Evolutionary conservation across 495 filamentous ascomycete species (phyloP), one percentile per base, ranked within the genome.

Genomic region (Penicillium simplicissimum): DNA sequence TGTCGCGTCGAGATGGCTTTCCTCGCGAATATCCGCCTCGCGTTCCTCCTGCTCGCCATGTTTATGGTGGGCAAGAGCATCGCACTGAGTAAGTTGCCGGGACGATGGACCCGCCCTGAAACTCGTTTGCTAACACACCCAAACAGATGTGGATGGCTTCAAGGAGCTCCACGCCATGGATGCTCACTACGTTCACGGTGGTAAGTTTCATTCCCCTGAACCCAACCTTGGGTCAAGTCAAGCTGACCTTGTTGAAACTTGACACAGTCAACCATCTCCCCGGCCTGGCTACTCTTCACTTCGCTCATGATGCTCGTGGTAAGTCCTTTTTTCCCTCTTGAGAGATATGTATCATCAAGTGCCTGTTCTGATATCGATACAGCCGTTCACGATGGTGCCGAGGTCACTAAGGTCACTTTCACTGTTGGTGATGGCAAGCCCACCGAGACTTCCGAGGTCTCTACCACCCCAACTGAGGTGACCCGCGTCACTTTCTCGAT

Each of bases 71-170:
- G 33, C 23, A 28, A 17, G 15, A 17, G 47, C 10, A 14, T 55
- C 31, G 6, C 34, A 4, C 21, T 42, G n/a, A 55, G 40, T 56
- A 48, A 52, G 33, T 37, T 62, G 15, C 10, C 36, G 34, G 2
- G 19, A 36, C 11, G 33, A 13, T 23, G 23, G n/a, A 4, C 47
- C 35, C 9, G n/a, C 37, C 21, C n/a, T 15, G 8, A 6, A 34
- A 11, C 15, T 42, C 28, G 28, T 38, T 13, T 21, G 15, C 34
- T 14, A 31, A 36, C 28, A 54, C 33, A 15, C 23, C 15, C n/a
- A 8, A 4, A 23, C 55, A 63, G 60, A 55, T n/a, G 17, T 58
- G 37, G 49, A 63, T 13, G 33, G 6, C 10, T 54, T 58, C 33
- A 31, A 54, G 9, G 37, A 55, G 34, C 38, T 34, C 23, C 40